These are phyloP conservation scores for Vanderwaltozyma yarrowii DNA, from an alignment of 805 yeast genomes.

Conservation along the genomic window DNA sequence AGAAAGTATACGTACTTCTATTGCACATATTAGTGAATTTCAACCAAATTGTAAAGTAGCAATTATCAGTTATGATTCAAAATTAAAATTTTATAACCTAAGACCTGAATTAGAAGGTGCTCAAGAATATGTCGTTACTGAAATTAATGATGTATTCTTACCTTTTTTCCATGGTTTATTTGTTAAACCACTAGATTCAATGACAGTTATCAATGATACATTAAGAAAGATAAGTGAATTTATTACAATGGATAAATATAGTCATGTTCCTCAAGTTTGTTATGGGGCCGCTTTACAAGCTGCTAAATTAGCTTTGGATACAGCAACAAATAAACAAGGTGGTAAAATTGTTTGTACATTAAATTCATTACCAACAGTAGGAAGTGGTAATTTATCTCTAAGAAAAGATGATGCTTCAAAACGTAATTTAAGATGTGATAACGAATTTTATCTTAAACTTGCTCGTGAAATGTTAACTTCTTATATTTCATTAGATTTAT, in stretches of 20 bases:
- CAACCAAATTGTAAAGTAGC: conserved; percentile 43
- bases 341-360: conserved; percentile 69
- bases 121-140: conserved; percentile 50
- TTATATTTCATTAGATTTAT: conserved; percentile 66
- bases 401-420: conserved; percentile 35
- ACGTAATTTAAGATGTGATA: conserved; percentile 46
- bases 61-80: conserved; percentile 63
- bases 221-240: conserved; percentile 37
- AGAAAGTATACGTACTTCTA: conserved; percentile 52
- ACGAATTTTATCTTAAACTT: conserved; percentile 48
- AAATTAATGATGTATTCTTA: conserved; percentile 43
- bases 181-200: conserved; percentile 62
- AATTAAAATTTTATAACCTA: conserved; percentile 61
- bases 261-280: conserved; percentile 44
- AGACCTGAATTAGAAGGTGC: conserved; percentile 44
- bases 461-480: conserved; percentile 43
- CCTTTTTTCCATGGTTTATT: conserved; percentile 70
- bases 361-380: conserved; percentile 64
- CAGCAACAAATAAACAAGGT: conserved; percentile 45
- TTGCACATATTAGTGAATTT: conserved; percentile 24
- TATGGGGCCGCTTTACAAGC: conserved; percentile 68
- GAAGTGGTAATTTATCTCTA: conserved; percentile 55
- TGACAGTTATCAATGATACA: conserved; percentile 53
- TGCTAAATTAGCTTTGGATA: conserved; percentile 48
- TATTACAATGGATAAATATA: conserved; percentile 22